These are phyloP conservation scores for Phialocephala subalpina DNA, from an alignment of 2,329 filamentous ascomycete species.

Conservation along the genomic window DNA sequence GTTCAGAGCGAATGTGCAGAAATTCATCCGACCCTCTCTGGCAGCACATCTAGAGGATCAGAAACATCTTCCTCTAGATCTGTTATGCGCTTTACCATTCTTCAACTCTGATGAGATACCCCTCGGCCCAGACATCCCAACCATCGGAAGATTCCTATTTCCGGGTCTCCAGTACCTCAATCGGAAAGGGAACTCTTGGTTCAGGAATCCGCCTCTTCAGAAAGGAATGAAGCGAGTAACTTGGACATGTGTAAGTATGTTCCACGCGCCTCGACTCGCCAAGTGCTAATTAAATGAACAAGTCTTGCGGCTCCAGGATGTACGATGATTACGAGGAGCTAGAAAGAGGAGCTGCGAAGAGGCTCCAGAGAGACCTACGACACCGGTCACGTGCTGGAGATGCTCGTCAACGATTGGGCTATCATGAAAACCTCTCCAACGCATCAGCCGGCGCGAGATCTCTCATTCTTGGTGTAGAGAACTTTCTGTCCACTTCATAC, in stretches of 20 bases:
- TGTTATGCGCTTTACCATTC: not conserved
- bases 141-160: not conserved
- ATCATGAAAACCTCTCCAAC: not conserved
- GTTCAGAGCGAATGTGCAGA: not conserved
- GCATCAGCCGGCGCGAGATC: not conserved
- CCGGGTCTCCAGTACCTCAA: not conserved
- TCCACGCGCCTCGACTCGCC: not conserved
- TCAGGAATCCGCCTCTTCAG: not conserved
- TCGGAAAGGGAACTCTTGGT: not conserved
- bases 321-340: slow-evolving; percentile 8
- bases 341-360: slow-evolving; percentile 3
- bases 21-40: not conserved
- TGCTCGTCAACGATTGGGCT: not conserved
- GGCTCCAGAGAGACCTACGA: not conserved
- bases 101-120: not conserved
- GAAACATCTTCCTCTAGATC: not conserved
- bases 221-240: slow-evolving; percentile 1
- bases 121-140: not conserved
- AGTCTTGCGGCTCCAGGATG: not conserved
- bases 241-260: not conserved
- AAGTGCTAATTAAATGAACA: not conserved
- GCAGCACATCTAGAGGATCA: not conserved
- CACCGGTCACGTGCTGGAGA: not conserved
- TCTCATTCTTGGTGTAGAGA: not conserved
- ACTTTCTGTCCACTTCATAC: not conserved